phyloP scores from a whole-genome alignment of 208 protist genomes.

The Trypanosoma boissoni region DNA sequence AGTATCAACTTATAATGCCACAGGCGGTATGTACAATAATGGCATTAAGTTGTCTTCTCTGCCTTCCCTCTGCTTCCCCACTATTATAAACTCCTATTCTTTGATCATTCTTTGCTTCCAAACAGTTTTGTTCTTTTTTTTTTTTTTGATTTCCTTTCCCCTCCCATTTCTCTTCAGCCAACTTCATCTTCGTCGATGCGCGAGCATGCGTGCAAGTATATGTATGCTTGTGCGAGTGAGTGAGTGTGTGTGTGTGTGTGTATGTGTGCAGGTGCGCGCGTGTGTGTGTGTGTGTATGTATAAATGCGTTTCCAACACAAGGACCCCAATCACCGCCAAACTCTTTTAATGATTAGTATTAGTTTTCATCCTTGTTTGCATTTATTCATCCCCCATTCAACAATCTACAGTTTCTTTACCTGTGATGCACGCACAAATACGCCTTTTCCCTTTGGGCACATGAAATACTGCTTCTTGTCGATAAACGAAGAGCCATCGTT shows the following conservation, averaged over 20 bases:
- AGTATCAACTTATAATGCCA: background rate
- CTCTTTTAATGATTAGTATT: no score
- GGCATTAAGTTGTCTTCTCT: background rate
- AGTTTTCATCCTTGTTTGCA: background rate
- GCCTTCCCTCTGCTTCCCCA: background rate
- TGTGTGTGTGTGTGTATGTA: no score
- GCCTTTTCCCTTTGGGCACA: conserved; percentile 85
- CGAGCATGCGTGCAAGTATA: no score
- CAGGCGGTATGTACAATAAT: background rate
- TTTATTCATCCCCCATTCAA: conserved; percentile 1
- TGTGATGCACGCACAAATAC: conserved; percentile 89
- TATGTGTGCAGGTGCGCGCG: no score
- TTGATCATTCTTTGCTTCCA: background rate
- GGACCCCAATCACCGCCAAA: no score
- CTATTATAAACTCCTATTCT: background rate
- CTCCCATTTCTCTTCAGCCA: conserved; percentile 6
- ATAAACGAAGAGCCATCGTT: conserved; percentile 90
- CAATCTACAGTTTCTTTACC: conserved; percentile 60
- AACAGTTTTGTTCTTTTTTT: conserved; percentile 6
- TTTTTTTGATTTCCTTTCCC: conserved; percentile 25
- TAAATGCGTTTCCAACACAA: no score
- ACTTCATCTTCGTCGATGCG: no score
- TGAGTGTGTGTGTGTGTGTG: no score
- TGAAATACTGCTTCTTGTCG: conserved; percentile 91
- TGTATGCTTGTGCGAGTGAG: no score